These are phyloP conservation scores for Verbena officinalis DNA, from an alignment of 257 asterid genomes.

Conservation along the genomic window DNA sequence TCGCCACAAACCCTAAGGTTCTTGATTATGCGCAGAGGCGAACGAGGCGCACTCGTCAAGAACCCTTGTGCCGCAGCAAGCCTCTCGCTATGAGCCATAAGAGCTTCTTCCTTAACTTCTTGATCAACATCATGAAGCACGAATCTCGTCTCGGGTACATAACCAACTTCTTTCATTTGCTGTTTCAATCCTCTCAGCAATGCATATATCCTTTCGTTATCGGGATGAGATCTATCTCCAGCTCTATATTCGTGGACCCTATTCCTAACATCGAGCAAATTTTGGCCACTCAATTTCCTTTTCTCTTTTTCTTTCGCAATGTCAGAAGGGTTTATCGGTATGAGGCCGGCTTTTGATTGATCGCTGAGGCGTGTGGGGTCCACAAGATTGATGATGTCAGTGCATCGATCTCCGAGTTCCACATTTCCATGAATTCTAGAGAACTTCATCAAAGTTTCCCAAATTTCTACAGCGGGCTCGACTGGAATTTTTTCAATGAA, in stretches of 20 bases:
- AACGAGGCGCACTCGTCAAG: constrained; percentile 63
- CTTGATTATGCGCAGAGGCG: constrained; percentile 65
- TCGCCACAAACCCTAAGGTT: constrained; percentile 83
- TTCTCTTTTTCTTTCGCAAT: too few species aligned
- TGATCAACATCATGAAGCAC: constrained; percentile 91
- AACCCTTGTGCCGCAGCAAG: constrained; percentile 89
- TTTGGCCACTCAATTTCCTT: constrained; percentile 53
- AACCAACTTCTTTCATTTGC: constrained; percentile 84
- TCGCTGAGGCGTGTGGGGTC: constrained; percentile 64
- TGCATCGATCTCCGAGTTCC: constrained; percentile 80
- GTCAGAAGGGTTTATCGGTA: too few species aligned
- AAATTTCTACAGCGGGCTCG: constrained; percentile 61
- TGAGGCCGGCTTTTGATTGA: constrained; percentile 69
- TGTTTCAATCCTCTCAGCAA: constrained; percentile 67
- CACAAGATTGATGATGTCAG: constrained; percentile 56
- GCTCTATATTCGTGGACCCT: constrained; percentile 80
- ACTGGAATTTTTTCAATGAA: constrained; percentile 71
- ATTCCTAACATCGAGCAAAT: constrained; percentile 54
- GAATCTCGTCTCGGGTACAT: constrained; percentile 63
- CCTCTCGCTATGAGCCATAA: constrained; percentile 87
- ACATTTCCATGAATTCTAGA: constrained; percentile 73
- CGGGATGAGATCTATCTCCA: constrained; percentile 84
- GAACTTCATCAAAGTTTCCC: constrained; percentile 68
- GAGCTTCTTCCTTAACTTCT: constrained; percentile 86
- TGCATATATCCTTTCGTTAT: constrained; percentile 56